Evolutionary conservation across 2,329 filamentous ascomycete genomes (phyloP), one percentile per base, ranked within the genome.

Genomic region (Alternaria triticimaculans): DNA sequence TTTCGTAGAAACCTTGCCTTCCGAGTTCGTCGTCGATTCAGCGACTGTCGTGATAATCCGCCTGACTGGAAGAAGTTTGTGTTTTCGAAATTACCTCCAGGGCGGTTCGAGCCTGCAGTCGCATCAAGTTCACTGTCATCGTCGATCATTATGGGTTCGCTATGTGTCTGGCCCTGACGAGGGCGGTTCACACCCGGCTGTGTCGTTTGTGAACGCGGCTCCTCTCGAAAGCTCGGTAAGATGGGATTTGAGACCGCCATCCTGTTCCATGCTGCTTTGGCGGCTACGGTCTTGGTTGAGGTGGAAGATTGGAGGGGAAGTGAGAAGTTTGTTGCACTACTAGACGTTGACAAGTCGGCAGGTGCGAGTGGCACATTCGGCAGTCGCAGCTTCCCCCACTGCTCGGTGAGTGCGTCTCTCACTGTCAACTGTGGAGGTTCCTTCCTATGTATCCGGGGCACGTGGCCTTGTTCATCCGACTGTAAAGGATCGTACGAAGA

Each of bases 31-130:
- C 41, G 23, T 54, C 15, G 49, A n/a, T 59, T 20, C 14, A 37
- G 20, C 37, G 53, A 43, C 25, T 44, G 48, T 20, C 18, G 11
- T 43, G 26, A 45, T n/a, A 26, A 26, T 20, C 26, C 30, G 25
- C 48, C 15, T n/a, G 54, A 44, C 11, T 62, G 54, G n/a, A 64
- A 58, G 26, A 33, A 50, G 3, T 59, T 56, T 30, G 44, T 55
- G 14, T 43, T 59, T 26, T 51, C 37, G 12, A 54, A 45, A 20
- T 57, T 25, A 18, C 28, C 12, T 21, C 15, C 30, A 6, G 12
- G 23, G 6, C 43, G 23, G 20, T 20, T 11, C 41, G 21, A 43
- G 18, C 14, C 37, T 37, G 37, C 6, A 14, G 14, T 45, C 33
- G 15, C 8, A 23, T 21, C 26, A 25, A 54, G 8, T 12, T 37